Conservation (phyloP, 1,139 yeast genomes). For the Pneumocystis carinii region DNA sequence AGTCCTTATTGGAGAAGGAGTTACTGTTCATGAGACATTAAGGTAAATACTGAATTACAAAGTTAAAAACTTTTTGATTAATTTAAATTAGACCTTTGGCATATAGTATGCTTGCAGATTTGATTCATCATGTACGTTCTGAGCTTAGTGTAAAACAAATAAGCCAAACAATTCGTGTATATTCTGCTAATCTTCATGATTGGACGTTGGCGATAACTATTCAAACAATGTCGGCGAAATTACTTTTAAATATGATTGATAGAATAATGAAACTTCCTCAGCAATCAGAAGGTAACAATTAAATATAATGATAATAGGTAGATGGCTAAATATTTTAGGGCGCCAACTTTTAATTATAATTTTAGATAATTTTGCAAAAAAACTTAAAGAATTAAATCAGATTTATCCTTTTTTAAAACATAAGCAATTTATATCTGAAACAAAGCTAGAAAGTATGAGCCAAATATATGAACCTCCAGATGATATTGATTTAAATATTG, state of each 20-base stretch:
- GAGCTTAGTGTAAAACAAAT: conserved; percentile 74
- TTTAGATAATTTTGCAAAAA: conserved; percentile 72
- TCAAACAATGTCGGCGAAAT: conserved; percentile 92
- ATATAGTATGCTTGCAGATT: conserved; percentile 89
- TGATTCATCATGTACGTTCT: conserved; percentile 79
- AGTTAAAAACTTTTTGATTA: neutral
- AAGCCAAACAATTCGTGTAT: conserved; percentile 74
- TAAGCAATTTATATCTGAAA: conserved; percentile 9
- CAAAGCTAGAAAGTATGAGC: neutral
- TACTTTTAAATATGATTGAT: conserved; percentile 74
- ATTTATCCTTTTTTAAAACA: conserved; percentile 18
- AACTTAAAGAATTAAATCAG: conserved; percentile 38
- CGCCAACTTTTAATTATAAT: conserved; percentile 41
- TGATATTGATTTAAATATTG: neutral
- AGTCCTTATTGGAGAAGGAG: conserved; percentile 80
- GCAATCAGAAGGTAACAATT: conserved; percentile 60
- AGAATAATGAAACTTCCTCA: conserved; percentile 71
- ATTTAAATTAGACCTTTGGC: conserved; percentile 48
- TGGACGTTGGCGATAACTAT: conserved; percentile 74
- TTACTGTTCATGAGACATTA: conserved; percentile 78
- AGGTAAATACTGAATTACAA: conserved; percentile 22
- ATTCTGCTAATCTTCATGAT: conserved; percentile 69
- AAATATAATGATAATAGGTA: conserved; percentile 34
- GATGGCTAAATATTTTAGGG: neutral
- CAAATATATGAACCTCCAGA: neutral